These are phyloP conservation scores for Xanthoconium purpureum DNA, from an alignment of 768 basidiomycete species.

Conservation along the genomic window DNA sequence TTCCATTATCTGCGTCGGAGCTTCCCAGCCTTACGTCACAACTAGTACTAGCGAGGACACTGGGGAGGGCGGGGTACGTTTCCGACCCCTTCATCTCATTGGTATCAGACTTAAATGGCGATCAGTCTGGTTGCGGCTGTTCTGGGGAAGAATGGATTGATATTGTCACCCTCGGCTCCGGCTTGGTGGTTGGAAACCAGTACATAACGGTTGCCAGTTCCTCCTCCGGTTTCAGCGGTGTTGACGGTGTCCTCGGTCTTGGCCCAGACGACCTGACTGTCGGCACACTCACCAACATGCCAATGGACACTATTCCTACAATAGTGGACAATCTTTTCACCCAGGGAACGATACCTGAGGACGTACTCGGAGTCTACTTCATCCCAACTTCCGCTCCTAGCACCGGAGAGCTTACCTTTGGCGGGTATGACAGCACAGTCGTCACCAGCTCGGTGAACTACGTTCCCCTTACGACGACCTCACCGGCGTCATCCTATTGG, in stretches of 20 bases:
- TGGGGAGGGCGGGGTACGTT: conserved; percentile 9
- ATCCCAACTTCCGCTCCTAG: conserved; percentile 17
- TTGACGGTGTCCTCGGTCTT: conserved; percentile 39
- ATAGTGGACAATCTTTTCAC: conserved; percentile 34
- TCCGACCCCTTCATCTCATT: neutral
- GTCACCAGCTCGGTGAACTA: neutral
- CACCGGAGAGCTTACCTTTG: conserved; percentile 1
- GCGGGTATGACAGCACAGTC: neutral
- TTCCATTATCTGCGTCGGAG: conserved; percentile 28
- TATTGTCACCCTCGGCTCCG: neutral
- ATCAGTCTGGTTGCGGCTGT: conserved; percentile 3
- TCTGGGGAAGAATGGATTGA: conserved; percentile 9
- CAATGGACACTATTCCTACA: conserved; percentile 24
- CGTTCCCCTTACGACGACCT: neutral
- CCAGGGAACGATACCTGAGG: conserved; percentile 25
- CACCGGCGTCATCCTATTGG: conserved; percentile 3
- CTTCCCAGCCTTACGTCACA: conserved; percentile 25
- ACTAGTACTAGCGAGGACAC: conserved; percentile 29
- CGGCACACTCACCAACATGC: conserved; percentile 14
- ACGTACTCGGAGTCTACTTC: conserved; percentile 33
- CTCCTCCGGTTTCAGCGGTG: neutral
- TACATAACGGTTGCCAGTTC: conserved; percentile 34
- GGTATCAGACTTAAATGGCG: no score
- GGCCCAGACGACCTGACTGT: conserved; percentile 35
- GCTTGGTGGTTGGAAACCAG: conserved; percentile 22